Conservation (phyloP, 2,329 filamentous ascomycete species). For the Phyllosticta citribraziliensis region DNA sequence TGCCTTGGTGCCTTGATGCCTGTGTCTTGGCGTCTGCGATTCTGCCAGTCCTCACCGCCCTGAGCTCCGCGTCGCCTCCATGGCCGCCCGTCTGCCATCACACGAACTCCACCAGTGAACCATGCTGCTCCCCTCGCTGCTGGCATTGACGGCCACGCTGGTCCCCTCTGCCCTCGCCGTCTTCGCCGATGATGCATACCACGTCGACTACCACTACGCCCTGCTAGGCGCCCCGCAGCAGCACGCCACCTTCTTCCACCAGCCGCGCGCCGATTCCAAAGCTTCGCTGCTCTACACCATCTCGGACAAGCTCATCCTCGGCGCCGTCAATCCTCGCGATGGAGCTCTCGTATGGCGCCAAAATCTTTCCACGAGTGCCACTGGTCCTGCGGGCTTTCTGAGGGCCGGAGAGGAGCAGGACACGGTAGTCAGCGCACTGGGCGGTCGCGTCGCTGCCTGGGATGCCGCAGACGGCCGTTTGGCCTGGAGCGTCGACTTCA, state of each 20-base stretch:
- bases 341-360: conserved; percentile 84
- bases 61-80: not conserved
- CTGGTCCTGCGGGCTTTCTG: conserved; percentile 37
- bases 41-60: not conserved
- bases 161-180: conserved; percentile 53
- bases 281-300: conserved; percentile 87
- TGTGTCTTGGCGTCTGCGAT: too few species aligned
- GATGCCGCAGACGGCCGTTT: conserved; percentile 71
- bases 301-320: conserved; percentile 73
- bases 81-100: conserved; percentile 2
- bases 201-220: conserved; percentile 86
- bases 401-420: conserved; percentile 70
- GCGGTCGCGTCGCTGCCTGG: conserved; percentile 66
- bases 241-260: conserved; percentile 90
- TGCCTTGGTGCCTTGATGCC: not conserved
- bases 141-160: conserved; percentile 32
- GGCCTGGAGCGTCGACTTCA: conserved; percentile 60
- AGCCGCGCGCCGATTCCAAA: conserved; percentile 68
- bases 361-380: conserved; percentile 42
- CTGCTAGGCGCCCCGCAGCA: conserved; percentile 74
- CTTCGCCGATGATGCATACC: conserved; percentile 82
- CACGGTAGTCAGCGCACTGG: conserved; percentile 64
- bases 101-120: conserved; percentile 12
- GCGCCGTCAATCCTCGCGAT: conserved; percentile 80
- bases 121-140: conserved; percentile 28